Conservation (phyloP, 139 green algal species). For the Chlamydomonas sphaeroides region DNA sequence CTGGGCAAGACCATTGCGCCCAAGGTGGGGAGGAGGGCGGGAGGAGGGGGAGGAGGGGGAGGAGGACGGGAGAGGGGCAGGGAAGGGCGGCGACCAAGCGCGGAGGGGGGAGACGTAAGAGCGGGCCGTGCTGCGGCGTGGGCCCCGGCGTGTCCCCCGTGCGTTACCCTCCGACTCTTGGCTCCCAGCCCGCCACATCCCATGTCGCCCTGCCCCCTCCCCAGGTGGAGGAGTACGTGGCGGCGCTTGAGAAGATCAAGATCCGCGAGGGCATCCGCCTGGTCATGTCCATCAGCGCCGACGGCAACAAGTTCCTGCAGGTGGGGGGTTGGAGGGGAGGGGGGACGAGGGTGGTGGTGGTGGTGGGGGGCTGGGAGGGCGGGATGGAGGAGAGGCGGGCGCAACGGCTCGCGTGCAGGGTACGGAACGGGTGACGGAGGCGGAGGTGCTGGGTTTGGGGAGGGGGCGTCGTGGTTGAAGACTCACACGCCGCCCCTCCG, state of each 20-base stretch:
- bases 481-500: neutral
- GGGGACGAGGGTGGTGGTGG: neutral
- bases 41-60: too few species aligned
- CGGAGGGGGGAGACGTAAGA: too few species aligned
- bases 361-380: neutral
- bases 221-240: conserved; percentile 82
- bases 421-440: too few species aligned
- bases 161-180: too few species aligned
- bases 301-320: conserved; percentile 91
- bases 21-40: conserved; percentile 60
- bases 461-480: too few species aligned
- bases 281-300: conserved; percentile 75
- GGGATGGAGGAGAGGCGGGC: neutral
- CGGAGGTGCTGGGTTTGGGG: too few species aligned
- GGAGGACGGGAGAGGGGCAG: too few species aligned
- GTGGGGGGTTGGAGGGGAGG: neutral
- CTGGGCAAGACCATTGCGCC: conserved; percentile 65
- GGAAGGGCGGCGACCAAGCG: too few species aligned
- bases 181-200: too few species aligned
- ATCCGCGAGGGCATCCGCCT: conserved; percentile 73
- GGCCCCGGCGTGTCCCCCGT: too few species aligned
- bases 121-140: too few species aligned
- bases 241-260: conserved; percentile 80
- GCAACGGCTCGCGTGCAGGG: too few species aligned
- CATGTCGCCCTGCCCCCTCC: neutral